Conservation (phyloP, 257 asterid genomes). For the Verbascum thapsus region DNA sequence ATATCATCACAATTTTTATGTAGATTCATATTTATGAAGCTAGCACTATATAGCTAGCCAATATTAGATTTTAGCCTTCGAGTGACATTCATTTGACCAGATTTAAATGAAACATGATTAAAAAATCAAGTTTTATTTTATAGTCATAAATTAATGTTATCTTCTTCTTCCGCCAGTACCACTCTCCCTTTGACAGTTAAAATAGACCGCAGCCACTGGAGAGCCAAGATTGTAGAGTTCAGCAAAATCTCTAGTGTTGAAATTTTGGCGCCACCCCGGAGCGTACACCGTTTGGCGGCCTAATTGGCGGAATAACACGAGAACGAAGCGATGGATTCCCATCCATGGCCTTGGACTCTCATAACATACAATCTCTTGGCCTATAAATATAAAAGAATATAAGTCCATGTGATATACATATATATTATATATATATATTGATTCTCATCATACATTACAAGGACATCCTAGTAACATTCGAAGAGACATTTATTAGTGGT, state of each 20-base stretch:
- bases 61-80: too few relatives aligned
- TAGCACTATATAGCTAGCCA: too few relatives aligned
- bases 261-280: conserved; percentile 60
- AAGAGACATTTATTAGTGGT: conserved; percentile 5
- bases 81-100: too few relatives aligned
- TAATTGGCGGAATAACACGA: conserved; percentile 50
- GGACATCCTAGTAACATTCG: too few relatives aligned
- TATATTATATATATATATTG: too few relatives aligned
- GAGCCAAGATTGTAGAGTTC: conserved; percentile 51
- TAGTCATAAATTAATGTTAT: not conserved
- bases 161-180: conserved; percentile 49
- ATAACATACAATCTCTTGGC: conserved; percentile 53
- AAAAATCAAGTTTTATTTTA: too few relatives aligned
- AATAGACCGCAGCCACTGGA: conserved; percentile 51
- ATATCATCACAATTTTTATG: too few relatives aligned
- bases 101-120: too few relatives aligned
- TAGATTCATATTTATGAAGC: too few relatives aligned
- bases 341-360: conserved; percentile 54
- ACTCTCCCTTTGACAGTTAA: conserved; percentile 51
- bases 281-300: conserved; percentile 48
- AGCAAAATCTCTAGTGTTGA: conserved; percentile 46
- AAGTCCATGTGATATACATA: too few relatives aligned
- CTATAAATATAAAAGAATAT: conserved; percentile 21
- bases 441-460: too few relatives aligned
- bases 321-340: conserved; percentile 55